phyloP scores from a whole-genome alignment of 331 rosid species.

The Dryas integrifolia region DNA sequence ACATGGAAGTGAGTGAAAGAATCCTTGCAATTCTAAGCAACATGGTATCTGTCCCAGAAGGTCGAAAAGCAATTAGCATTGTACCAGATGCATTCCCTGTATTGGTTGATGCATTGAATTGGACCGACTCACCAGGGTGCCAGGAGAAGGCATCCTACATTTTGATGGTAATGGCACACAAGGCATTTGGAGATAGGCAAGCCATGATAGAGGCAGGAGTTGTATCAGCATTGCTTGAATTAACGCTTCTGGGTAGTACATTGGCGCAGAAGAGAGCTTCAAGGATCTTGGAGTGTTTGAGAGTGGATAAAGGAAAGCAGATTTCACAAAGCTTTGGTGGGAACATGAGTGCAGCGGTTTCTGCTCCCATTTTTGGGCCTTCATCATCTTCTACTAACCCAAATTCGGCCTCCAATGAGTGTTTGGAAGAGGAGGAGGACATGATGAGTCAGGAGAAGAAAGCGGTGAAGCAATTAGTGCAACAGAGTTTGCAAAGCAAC shows the following conservation, averaged over 20 bases:
- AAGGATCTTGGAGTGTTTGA: constrained; percentile 75
- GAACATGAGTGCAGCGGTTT: constrained; percentile 51
- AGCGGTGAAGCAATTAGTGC: constrained; percentile 90
- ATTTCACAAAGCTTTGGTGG: constrained; percentile 58
- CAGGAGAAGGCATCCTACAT: constrained; percentile 90
- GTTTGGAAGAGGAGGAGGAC: constrained; percentile 51
- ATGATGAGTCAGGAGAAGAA: constrained; percentile 88
- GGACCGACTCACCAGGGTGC: constrained; percentile 88
- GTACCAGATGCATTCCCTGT: constrained; percentile 52
- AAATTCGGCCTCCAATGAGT: constrained; percentile 37
- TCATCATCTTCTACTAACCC: constrained; percentile 53
- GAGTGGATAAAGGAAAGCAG: constrained; percentile 83
- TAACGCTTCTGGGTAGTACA: constrained; percentile 79
- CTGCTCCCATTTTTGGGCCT: constrained; percentile 86
- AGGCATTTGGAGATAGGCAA: constrained; percentile 72
- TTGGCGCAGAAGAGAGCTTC: constrained; percentile 98
- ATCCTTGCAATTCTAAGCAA: constrained; percentile 70
- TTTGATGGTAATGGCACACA: constrained; percentile 96
- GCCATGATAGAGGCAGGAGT: constrained; percentile 89
- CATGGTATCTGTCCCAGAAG: constrained; percentile 68
- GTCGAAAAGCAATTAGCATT: constrained; percentile 66
- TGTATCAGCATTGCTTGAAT: constrained; percentile 71
- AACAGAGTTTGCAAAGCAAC: constrained; percentile 88
- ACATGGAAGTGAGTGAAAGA: constrained; percentile 89
- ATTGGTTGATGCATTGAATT: constrained; percentile 70